phyloP scores from a whole-genome alignment of 495 filamentous ascomycete species.

The Aspergillus diversus region DNA sequence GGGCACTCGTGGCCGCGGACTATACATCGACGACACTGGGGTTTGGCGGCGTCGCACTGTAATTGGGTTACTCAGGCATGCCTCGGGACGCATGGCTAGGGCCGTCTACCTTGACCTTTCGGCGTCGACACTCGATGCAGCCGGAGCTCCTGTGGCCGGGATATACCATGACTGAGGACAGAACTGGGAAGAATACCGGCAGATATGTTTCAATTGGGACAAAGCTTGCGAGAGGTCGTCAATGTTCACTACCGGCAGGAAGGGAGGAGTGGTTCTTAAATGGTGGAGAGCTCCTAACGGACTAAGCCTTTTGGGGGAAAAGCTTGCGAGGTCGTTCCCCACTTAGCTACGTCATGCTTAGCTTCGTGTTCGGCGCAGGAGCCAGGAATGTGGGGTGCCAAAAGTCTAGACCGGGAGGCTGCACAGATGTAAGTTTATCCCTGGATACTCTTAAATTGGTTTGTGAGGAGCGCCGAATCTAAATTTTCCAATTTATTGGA shows the following conservation, averaged over 20 bases:
- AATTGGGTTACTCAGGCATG: background rate
- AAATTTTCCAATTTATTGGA: background rate
- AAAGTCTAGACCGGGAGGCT: background rate
- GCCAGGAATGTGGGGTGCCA: background rate
- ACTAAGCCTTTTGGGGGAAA: background rate
- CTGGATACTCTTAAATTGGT: background rate
- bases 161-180: background rate
- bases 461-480: background rate
- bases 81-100: background rate
- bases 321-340: background rate
- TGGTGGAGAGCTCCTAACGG: background rate
- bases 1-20: background rate
- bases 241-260: background rate
- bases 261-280: background rate
- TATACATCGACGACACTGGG: background rate
- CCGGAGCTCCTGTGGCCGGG: background rate
- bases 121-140: constrained; percentile 1
- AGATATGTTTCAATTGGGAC: background rate
- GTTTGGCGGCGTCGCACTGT: background rate
- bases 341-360: background rate
- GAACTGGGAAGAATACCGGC: background rate
- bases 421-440: background rate
- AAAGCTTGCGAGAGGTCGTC: background rate
- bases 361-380: background rate
- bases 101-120: background rate